phyloP scores from a whole-genome alignment of 345 rosid species.

The Eutrema yunnanense region DNA sequence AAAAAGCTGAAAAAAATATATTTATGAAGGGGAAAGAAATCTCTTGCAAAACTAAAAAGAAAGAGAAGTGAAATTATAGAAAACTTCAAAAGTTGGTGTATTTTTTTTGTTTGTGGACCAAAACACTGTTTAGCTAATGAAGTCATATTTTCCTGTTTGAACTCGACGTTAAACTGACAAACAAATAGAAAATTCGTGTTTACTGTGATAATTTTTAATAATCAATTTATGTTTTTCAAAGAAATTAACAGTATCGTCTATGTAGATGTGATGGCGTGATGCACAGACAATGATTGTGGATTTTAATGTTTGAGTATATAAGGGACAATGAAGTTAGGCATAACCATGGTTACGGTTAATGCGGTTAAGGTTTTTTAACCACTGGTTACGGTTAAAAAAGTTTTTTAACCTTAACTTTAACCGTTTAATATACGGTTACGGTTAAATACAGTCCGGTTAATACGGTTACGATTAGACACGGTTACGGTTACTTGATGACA shows the following conservation, averaged over 20 bases:
- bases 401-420: too few relatives aligned
- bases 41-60: not conserved
- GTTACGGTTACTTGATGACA: too few relatives aligned
- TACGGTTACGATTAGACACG: too few relatives aligned
- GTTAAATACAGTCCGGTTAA: too few relatives aligned
- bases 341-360: too few relatives aligned
- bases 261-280: too few relatives aligned
- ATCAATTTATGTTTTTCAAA: not conserved
- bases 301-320: not conserved
- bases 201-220: not conserved
- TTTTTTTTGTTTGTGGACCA: not conserved
- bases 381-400: too few relatives aligned
- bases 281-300: not conserved
- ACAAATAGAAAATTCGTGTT: not conserved
- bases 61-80: not conserved
- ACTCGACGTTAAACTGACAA: slow-evolving; percentile 19
- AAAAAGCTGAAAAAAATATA: not conserved
- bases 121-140: not conserved
- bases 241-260: not conserved
- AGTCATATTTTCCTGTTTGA: not conserved
- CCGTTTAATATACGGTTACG: too few relatives aligned
- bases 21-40: not conserved
- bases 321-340: not conserved
- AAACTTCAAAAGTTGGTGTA: not conserved
- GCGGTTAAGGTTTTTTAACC: too few relatives aligned